Base-by-base conservation (phyloP, 2,329 filamentous ascomycete genomes). In the Penicillium sp. region DNA sequence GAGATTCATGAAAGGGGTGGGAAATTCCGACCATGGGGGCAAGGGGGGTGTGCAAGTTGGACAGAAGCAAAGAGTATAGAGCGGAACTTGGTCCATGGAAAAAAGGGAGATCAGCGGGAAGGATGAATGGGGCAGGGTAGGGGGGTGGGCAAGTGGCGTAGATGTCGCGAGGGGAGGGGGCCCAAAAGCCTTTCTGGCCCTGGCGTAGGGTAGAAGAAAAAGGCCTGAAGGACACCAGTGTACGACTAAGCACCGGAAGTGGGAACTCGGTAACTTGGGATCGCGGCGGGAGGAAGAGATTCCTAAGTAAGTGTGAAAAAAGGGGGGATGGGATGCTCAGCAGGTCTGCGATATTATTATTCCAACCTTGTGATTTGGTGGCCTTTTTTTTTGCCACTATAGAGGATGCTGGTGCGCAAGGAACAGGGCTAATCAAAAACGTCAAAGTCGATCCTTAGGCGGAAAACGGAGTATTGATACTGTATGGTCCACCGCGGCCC, bases 351-450 rank as follows among this genome's bases (percentile, higher is more conserved):
- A 57, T 58, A 48, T 53, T 59, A 53, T 50, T 49, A 47, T 50
- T 46, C 45, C 42, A 52, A 45, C 38, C 47, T 48, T 47, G 42
- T 58, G 52, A 56, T 62, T 63, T 60, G 55, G 49, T 49, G 46
- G 51, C n/a, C 39, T 47, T 53, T 51, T 49, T 49, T 62, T 39
- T 39, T 12, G 61, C 59, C 61, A 61, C 59, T 60, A 58, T 57
- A 56, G 44, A 54, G 50, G 52, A 23, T 42, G 51, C 24, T 50
- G 49, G 51, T 50, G 59, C 45, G 53, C 49, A 53, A 51, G 47
- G 49, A 62, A 57, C 45, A 55, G 48, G 53, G 46, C 57, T 60
- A 60, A 53, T 52, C 41, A 52, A 54, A 51, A 53, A 47, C 28
- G 52, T 62, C 7, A 52, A 52, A 53, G 52, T 55, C 42, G 44